Evolutionary conservation across 768 basidiomycete species (phyloP).

Genomic region (Macrolepiota dolichaula): DNA sequence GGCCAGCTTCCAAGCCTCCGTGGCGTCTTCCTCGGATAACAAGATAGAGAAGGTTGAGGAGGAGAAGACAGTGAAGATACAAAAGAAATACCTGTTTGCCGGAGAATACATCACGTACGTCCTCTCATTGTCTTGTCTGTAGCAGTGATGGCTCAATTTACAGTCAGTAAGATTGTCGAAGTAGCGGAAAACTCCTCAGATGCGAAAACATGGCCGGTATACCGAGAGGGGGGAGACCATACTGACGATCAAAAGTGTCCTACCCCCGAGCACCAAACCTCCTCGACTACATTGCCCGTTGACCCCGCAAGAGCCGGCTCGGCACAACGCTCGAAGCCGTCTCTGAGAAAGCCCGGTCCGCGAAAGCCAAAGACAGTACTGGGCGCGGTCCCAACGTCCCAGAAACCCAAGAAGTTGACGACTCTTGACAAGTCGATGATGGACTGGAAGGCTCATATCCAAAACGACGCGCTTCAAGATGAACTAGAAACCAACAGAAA

Average conservation of each 20-base stretch:
- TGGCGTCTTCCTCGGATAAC: conserved; percentile 26
- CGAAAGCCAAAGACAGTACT: conserved; percentile 63
- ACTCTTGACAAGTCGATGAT: conserved; percentile 85
- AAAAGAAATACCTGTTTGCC: conserved; percentile 70
- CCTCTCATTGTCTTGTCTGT: conserved; percentile 1
- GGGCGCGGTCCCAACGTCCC: conserved; percentile 43
- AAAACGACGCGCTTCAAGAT: conserved; percentile 47
- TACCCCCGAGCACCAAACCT: conserved; percentile 10
- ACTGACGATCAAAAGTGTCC: not conserved
- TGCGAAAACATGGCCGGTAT: conserved; percentile 71
- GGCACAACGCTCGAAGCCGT: conserved; percentile 21
- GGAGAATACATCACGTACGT: conserved; percentile 74
- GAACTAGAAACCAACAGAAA: conserved; percentile 74
- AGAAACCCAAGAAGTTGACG: conserved; percentile 71
- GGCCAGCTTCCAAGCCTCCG: conserved; percentile 65
- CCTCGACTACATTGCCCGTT: conserved; percentile 9
- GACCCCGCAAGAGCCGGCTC: conserved; percentile 12
- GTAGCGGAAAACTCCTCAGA: conserved; percentile 73
- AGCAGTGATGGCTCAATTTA: conserved; percentile 1
- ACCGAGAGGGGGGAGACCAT: not conserved
- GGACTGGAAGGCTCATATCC: conserved; percentile 77
- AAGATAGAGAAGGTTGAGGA: conserved; percentile 15
- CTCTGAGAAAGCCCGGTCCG: conserved; percentile 52
- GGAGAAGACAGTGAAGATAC: conserved; percentile 58
- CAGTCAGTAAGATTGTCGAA: conserved; percentile 64